phyloP scores from a whole-genome alignment of 768 basidiomycete species.

The Auriscalpium orientale region DNA sequence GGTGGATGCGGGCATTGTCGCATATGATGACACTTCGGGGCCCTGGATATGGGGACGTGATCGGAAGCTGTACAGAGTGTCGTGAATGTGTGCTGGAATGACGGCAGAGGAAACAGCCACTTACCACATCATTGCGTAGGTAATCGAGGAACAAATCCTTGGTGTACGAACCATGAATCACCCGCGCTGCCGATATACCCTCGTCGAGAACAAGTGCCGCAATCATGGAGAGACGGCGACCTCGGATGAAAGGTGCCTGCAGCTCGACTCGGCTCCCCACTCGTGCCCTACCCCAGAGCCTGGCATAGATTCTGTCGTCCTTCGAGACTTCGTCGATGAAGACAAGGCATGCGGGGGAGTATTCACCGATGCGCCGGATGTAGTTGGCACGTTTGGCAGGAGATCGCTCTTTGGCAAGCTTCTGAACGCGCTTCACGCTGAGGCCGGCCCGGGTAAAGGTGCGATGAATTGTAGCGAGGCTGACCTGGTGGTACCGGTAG shows the following conservation, averaged over 20 bases:
- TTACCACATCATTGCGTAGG: neutral
- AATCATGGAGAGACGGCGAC: constrained; percentile 15
- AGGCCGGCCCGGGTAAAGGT: constrained; percentile 11
- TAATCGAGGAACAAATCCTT: constrained; percentile 1
- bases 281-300: constrained; percentile 16
- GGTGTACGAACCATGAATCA: constrained; percentile 17
- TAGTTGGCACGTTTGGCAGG: constrained; percentile 15
- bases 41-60: constrained; percentile 17
- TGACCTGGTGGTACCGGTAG: constrained; percentile 6
- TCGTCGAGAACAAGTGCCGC: constrained; percentile 16
- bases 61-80: constrained; percentile 10
- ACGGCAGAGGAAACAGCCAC: neutral
- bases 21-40: constrained; percentile 19
- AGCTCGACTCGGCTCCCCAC: constrained; percentile 14
- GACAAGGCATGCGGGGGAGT: constrained; percentile 10
- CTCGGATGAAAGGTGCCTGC: constrained; percentile 16
- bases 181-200: constrained; percentile 17
- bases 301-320: constrained; percentile 20
- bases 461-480: constrained; percentile 17
- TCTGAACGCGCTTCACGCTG: constrained; percentile 19
- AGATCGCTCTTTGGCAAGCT: constrained; percentile 19
- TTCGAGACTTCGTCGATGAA: constrained; percentile 24
- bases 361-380: constrained; percentile 14
- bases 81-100: neutral
- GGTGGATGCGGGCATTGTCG: constrained; percentile 22